Conservation (phyloP, 2,329 filamentous ascomycete genomes). For the Aureobasidium melanogenum region DNA sequence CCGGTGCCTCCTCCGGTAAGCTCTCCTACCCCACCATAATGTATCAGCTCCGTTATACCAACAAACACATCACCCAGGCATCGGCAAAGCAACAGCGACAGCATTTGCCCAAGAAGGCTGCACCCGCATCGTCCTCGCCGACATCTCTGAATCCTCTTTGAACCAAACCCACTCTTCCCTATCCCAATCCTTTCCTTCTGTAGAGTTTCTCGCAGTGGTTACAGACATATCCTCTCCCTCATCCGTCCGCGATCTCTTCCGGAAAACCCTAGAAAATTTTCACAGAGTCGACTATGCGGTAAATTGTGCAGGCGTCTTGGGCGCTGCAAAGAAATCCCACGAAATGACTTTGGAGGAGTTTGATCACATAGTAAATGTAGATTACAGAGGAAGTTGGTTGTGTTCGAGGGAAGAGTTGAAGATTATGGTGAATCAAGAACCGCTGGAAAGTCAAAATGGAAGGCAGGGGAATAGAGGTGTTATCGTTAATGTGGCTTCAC, state of each 20-base stretch:
- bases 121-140: constrained; percentile 33
- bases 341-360: constrained; percentile 31
- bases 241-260: constrained; percentile 28
- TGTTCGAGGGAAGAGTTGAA: constrained; percentile 35
- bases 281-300: constrained; percentile 39
- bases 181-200: constrained; percentile 18
- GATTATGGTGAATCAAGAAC: constrained; percentile 38
- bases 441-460: constrained; percentile 35
- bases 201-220: constrained; percentile 20
- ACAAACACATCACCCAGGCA: constrained; percentile 25
- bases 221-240: constrained; percentile 31
- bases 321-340: constrained; percentile 29
- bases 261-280: constrained; percentile 26
- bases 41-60: background rate
- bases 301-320: constrained; percentile 38
- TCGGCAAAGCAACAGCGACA: constrained; percentile 35
- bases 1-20: constrained; percentile 26
- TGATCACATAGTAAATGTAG: constrained; percentile 34
- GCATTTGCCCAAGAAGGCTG: constrained; percentile 40
- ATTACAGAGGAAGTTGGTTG: constrained; percentile 40
- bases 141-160: constrained; percentile 27
- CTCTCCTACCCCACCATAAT: too few relatives aligned
- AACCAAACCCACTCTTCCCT: constrained; percentile 27
- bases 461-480: constrained; percentile 29
- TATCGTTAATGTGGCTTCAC: constrained; percentile 39